Evolutionary conservation across 495 filamentous ascomycete species (phyloP).

Genomic region (Hypoxylon rickii): DNA sequence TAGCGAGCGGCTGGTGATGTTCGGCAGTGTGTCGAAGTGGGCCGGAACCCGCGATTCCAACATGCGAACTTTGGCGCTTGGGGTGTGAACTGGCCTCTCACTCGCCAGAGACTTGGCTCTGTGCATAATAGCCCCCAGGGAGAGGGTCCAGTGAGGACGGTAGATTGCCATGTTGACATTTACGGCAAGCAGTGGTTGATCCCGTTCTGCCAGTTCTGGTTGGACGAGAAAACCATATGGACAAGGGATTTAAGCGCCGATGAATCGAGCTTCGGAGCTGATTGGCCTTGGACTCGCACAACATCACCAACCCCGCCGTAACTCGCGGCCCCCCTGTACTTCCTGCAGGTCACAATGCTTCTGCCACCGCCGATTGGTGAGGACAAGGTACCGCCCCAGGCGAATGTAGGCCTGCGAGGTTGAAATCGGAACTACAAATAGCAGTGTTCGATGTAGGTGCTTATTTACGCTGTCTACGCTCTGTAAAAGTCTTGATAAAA

Average conservation of each 20-base stretch:
- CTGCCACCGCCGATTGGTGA: constrained; percentile 28
- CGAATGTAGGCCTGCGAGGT: constrained; percentile 5
- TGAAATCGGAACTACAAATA: constrained; percentile 13
- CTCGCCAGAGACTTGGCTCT: constrained; percentile 44
- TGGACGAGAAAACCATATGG: constrained; percentile 20
- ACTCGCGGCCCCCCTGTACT: constrained; percentile 23
- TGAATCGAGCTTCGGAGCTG: constrained; percentile 14
- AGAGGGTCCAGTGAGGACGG: constrained; percentile 43
- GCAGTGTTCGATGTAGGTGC: too few species aligned
- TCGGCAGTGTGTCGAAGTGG: constrained; percentile 41
- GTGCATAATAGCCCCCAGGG: constrained; percentile 43
- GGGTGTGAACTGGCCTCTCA: constrained; percentile 44
- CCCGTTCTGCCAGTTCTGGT: constrained; percentile 30
- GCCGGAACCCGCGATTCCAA: constrained; percentile 25
- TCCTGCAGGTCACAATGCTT: constrained; percentile 31
- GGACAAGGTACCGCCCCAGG: constrained; percentile 3
- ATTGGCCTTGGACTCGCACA: constrained; percentile 23
- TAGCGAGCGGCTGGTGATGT: constrained; percentile 62
- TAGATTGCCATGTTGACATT: constrained; percentile 34
- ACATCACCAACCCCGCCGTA: constrained; percentile 28
- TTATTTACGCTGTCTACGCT: constrained; percentile 6
- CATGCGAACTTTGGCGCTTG: constrained; percentile 36
- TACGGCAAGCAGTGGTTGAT: constrained; percentile 19
- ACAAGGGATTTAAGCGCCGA: constrained; percentile 35
- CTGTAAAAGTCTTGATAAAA: constrained; percentile 19